These are phyloP conservation scores for Euphorbia celastroides DNA, from an alignment of 441 rosid genomes.

Conservation along the genomic window DNA sequence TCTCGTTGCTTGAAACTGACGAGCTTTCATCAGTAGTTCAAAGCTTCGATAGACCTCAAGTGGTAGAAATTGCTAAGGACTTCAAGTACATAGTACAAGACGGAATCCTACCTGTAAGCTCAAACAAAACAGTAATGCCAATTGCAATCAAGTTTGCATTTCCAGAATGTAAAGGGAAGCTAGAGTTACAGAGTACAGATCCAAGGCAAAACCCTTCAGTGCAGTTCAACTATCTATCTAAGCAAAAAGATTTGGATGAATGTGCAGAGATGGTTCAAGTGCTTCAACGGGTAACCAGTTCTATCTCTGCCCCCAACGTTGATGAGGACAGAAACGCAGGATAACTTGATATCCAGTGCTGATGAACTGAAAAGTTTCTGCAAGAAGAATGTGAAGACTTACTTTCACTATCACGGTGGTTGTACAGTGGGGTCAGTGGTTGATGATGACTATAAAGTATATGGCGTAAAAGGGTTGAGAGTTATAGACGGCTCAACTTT, in stretches of 20 bases:
- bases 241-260: conserved; percentile 42
- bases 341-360: conserved; percentile 25
- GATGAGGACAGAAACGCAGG: conserved; percentile 32
- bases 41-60: conserved; percentile 60
- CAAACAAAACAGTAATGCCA: conserved; percentile 46
- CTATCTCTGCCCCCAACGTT: conserved; percentile 41
- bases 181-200: conserved; percentile 37
- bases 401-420: conserved; percentile 68
- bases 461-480: conserved; percentile 44
- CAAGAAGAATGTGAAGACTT: conserved; percentile 55
- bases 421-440: conserved; percentile 60
- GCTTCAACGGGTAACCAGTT: conserved; percentile 46
- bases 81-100: conserved; percentile 54
- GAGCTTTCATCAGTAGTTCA: conserved; percentile 58
- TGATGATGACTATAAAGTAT: conserved; percentile 42
- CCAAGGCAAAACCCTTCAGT: conserved; percentile 60
- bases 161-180: conserved; percentile 59
- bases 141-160: conserved; percentile 61
- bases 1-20: conserved; percentile 47
- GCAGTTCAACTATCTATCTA: conserved; percentile 54
- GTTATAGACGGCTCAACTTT: conserved; percentile 66
- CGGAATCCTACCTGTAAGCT: conserved; percentile 39
- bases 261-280: conserved; percentile 48
- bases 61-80: conserved; percentile 52
- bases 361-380: conserved; percentile 42